Evolutionary conservation across 2,329 filamentous ascomycete genomes (phyloP).

Genomic region (Paraconiothyrium brasiliense): DNA sequence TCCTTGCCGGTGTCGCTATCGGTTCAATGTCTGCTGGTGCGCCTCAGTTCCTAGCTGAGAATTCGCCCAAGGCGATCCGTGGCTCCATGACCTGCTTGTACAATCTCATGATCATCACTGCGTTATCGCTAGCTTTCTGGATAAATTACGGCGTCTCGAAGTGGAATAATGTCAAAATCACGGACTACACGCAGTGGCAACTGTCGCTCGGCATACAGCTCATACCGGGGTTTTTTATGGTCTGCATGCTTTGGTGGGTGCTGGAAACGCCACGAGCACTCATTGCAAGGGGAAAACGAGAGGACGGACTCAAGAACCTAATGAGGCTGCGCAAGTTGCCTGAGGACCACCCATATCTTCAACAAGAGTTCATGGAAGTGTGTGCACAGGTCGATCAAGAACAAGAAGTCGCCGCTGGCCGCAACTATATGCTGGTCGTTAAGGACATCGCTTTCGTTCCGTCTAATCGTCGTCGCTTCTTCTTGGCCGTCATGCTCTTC

Average conservation of each 20-base stretch:
- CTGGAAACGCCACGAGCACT: slow-evolving; percentile 46
- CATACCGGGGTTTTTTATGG: slow-evolving; percentile 47
- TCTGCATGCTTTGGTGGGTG: slow-evolving; percentile 37
- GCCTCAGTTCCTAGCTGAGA: slow-evolving; percentile 55
- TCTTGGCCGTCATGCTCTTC: slow-evolving; percentile 49
- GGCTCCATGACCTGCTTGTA: slow-evolving; percentile 54
- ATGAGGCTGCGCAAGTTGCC: slow-evolving; percentile 52
- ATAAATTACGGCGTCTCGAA: slow-evolving; percentile 40
- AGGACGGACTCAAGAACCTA: slow-evolving; percentile 49
- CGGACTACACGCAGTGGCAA: slow-evolving; percentile 50
- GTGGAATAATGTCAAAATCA: slow-evolving; percentile 28
- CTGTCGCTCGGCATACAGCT: slow-evolving; percentile 51
- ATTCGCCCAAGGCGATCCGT: slow-evolving; percentile 52
- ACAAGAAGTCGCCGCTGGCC: slow-evolving; percentile 35
- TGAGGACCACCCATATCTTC: slow-evolving; percentile 45
- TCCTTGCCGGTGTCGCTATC: slow-evolving; percentile 46
- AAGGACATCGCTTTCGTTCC: slow-evolving; percentile 24
- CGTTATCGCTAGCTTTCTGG: slow-evolving; percentile 49
- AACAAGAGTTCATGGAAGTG: slow-evolving; percentile 52
- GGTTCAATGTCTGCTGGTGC: slow-evolving; percentile 32
- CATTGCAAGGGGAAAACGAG: slow-evolving; percentile 37
- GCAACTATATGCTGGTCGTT: slow-evolving; percentile 48
- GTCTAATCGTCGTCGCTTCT: slow-evolving; percentile 45
- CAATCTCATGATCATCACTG: slow-evolving; percentile 52
- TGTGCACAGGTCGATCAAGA: slow-evolving; percentile 49